Base-by-base conservation (phyloP, 768 basidiomycete genomes). In the Hygrocybe coccinea region DNA sequence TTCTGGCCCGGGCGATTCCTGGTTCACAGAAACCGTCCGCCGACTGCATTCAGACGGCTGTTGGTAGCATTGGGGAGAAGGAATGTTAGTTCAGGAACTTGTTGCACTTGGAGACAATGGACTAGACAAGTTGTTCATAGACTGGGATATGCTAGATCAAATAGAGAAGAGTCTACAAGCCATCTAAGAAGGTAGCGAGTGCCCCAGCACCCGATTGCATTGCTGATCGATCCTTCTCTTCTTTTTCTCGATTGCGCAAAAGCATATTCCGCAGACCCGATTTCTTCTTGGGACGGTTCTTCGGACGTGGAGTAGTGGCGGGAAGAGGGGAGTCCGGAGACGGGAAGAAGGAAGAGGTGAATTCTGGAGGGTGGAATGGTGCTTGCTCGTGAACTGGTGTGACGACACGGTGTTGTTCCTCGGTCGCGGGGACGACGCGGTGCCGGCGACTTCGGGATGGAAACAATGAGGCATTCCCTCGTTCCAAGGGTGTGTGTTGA, bases 211-310 rank as follows among this genome's bases (percentile, higher is more conserved):
- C 39, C 3, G 56, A 61, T 14, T 59, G 61, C 57, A 55, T 59
- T 61, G 65, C 70, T 52, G 58, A 58, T 37, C 62, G 47, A 37
- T 62, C 74, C 60, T 71, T 73, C 49, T 72, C 71, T 63, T 79
- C 74, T 61, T 77, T 74, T 59, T 84, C 74, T 46, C 78, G 80
- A 58, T 85, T 86, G 38, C 80, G 79, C 24, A 77, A 77, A 34
- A 90, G 73, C 74, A 91, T 77, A 41, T 82, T 77, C 65, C 83
- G 85, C 39, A 91, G 64, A 9, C 77, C 77, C 1, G 77, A 67
- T 60, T 78, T 80, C 66, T 82, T 82, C 68, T 85, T 86, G 10
- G 72, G 65, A 9, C 76, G 74, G 7, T 71, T 53, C 52, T 73
- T 78, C 5, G 64, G 29, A 29, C 60, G 52, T 33, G 48, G 4